Evolutionary conservation across 2,329 filamentous ascomycete genomes (phyloP).

Genomic region (Talaromyces verruculosus): DNA sequence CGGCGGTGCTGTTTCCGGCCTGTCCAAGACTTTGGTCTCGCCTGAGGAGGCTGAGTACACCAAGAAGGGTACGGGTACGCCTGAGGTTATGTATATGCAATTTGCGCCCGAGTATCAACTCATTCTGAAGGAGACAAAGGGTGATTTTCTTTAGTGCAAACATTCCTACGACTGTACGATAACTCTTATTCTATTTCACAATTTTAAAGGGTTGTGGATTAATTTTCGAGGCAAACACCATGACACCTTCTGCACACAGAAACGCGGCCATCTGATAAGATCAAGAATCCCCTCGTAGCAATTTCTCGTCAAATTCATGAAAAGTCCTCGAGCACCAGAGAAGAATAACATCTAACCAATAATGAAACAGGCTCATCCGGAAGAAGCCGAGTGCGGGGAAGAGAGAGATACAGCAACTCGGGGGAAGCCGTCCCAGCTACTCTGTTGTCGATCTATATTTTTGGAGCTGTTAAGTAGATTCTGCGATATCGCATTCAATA

Average conservation of each 20-base stretch:
- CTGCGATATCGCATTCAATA: not conserved
- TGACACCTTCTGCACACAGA: not conserved
- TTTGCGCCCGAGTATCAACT: conserved; percentile 37
- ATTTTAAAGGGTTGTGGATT: not conserved
- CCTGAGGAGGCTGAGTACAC: conserved; percentile 39
- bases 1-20: conserved; percentile 44
- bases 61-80: conserved; percentile 22
- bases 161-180: not conserved
- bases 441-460: not conserved
- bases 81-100: conserved; percentile 38
- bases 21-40: conserved; percentile 54
- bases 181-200: not conserved
- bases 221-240: not conserved
- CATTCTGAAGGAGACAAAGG: conserved; percentile 33
- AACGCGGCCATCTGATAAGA: not conserved
- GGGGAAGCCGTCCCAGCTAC: conserved; percentile 4
- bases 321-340: not conserved
- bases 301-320: not conserved
- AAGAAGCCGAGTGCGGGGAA: conserved; percentile 1
- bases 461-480: not conserved
- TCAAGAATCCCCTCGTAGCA: not conserved
- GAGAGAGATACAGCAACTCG: not conserved
- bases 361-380: not conserved
- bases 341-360: not conserved
- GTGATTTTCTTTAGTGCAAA: conserved; percentile 30